Evolutionary conservation across 2,329 filamentous ascomycete species (phyloP), one percentile per base, ranked within the genome.

Genomic region (Botrytis aclada): DNA sequence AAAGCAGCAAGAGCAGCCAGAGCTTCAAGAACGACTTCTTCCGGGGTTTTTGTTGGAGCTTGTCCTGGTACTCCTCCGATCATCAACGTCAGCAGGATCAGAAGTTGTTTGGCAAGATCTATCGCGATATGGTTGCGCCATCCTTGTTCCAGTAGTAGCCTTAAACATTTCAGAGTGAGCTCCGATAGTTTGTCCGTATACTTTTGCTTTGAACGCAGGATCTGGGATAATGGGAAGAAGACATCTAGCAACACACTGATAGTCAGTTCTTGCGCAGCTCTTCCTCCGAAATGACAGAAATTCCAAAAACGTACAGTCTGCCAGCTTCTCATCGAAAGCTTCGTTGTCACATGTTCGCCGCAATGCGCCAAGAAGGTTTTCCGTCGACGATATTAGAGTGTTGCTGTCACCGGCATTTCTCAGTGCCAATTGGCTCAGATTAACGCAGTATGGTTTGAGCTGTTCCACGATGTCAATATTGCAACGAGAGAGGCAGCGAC

Each of bases 141-240:
- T 75, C 94, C 95, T 81, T 92, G 84, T 54, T 87, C 83, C 54
- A 98, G 87, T 41, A 99, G 86, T 25, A 94, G 84, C 18, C 88
- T 86, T 47, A 98, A 84, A 77, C 93, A 95, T 80, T 90, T 89
- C 63, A 98, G 85, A 43, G 92, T 90, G 61, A 92, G 83, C 81
- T 99, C 96, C 12, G 96, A 84, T 58, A 93, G 85, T 51, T 88
- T 87, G 64, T 92, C 87, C 0, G 95, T 90, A 71, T 95, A 89
- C 65, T 87, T 86, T 75, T 92, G 88, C 77, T 93, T 91, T 75
- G 90, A 88, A 73, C 93, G 91, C 78, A 99, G 91, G 56, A 98
- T 89, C 77, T 96, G 92, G 0, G 93, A 94, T 0, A 99, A 85
- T 0, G 96, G 96, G 75, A 98, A 97, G 84, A 98, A 98, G 79